These are phyloP conservation scores for Alnus rubra DNA, from an alignment of 306 rosid genomes.

Conservation along the genomic window DNA sequence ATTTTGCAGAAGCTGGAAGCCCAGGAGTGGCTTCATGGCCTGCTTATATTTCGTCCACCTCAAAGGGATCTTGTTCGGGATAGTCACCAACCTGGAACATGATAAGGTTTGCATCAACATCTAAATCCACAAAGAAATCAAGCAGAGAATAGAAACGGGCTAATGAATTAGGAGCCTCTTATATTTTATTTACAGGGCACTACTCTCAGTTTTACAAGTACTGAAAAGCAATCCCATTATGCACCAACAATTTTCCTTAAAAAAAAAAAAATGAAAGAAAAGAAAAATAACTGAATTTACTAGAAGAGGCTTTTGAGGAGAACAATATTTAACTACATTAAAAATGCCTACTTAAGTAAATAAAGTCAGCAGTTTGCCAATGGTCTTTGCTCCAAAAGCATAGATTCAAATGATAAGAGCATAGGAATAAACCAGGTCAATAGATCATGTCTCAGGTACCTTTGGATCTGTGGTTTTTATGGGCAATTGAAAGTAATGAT, in stretches of 20 bases:
- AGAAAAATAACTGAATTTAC: too few relatives aligned
- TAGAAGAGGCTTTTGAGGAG: neutral
- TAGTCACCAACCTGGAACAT: conserved; percentile 80
- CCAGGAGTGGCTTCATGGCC: neutral
- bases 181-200: neutral
- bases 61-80: conserved; percentile 91
- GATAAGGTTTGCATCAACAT: neutral
- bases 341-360: too few relatives aligned
- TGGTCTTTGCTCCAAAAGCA: too few relatives aligned
- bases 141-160: neutral
- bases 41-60: conserved; percentile 79
- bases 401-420: too few relatives aligned
- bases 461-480: too few relatives aligned
- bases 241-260: too few relatives aligned
- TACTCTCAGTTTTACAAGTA: neutral
- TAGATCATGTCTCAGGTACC: neutral
- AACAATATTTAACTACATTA: too few relatives aligned
- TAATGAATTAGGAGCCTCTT: neutral
- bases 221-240: neutral
- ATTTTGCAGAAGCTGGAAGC: neutral
- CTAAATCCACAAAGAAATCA: conserved; percentile 1
- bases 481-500: too few relatives aligned
- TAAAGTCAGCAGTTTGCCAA: too few relatives aligned
- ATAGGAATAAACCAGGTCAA: too few relatives aligned
- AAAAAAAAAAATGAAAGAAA: too few relatives aligned